phyloP scores from a whole-genome alignment of 2,329 filamentous ascomycete species.

The Aspergillus carbonarius region DNA sequence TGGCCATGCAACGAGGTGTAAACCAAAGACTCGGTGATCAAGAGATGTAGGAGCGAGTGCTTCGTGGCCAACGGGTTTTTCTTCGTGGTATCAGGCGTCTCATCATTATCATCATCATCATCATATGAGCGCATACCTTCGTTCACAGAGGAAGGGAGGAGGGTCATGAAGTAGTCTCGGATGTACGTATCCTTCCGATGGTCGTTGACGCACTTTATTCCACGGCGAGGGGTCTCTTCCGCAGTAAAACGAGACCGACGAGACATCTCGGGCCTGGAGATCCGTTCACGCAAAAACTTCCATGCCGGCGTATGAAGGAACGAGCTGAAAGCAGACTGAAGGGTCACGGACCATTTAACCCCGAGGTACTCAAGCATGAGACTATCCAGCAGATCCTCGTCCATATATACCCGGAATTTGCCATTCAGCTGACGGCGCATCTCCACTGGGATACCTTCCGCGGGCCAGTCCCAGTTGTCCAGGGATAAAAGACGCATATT shows the following conservation, averaged over 20 bases:
- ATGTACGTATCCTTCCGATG: constrained; percentile 40
- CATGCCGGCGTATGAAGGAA: constrained; percentile 44
- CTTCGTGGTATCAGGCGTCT: constrained; percentile 37
- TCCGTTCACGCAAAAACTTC: constrained; percentile 35
- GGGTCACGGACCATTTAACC: constrained; percentile 50
- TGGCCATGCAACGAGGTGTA: constrained; percentile 49
- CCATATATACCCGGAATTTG: constrained; percentile 60
- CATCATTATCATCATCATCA: constrained; percentile 40
- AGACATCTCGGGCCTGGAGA: constrained; percentile 40
- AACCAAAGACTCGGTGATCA: constrained; percentile 57
- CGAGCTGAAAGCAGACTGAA: constrained; percentile 44
- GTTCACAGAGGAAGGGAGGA: constrained; percentile 47
- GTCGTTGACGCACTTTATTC: constrained; percentile 31
- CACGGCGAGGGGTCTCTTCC: background rate
- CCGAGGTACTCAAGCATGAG: constrained; percentile 58
- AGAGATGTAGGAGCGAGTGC: constrained; percentile 57
- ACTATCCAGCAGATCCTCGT: constrained; percentile 58
- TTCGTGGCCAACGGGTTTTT: constrained; percentile 52
- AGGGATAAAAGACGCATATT: constrained; percentile 56
- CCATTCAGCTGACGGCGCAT: constrained; percentile 57
- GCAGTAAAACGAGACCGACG: constrained; percentile 46
- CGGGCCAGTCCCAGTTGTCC: constrained; percentile 54
- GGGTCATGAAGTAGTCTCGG: constrained; percentile 55
- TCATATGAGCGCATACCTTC: constrained; percentile 43
- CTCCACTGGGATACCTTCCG: constrained; percentile 46